Base-by-base conservation (phyloP, 2,329 filamentous ascomycete genomes). In the Colletotrichum falcatum region DNA sequence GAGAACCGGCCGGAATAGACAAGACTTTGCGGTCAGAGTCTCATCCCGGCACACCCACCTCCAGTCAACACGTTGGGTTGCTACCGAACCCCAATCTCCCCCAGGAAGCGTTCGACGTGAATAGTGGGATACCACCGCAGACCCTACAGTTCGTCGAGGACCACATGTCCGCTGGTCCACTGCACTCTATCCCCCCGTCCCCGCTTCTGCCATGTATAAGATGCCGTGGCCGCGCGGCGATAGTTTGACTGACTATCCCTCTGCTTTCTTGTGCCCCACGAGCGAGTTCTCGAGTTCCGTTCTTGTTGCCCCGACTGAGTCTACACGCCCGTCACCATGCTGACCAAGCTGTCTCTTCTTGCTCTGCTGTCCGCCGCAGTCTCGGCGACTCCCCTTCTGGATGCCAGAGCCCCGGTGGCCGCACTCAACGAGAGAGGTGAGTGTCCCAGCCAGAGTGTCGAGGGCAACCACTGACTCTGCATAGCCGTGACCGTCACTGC, bases 371-470 rank as follows among this genome's bases (percentile, higher is more conserved):
- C 66, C 37, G 56, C 61, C 55, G 61, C 69, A 63, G 70, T 66
- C 55, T 65, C 70, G 63, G 72, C 72, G 12, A 55, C 67, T 14
- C 72, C 72, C 30, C 37, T 73, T 28, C 39, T 66, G 30, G 56
- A 60, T 54, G 65, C 51, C 33, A 49, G 56, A 23, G 64, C 56
- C 49, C 23, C 70, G 55, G 63, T 68, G 46, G 51, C 44, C 23
- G 48, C 28, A 20, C 68, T 84, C 1, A 77, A 80, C 53, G 71
- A 73, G 48, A 78, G 81, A 78, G 77, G 82, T 83, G 75, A 74
- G 37, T n/a, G 63, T 37, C 18, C 23, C 23, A 2, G 26, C 30
- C n/a, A 30, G 18, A 18, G 1, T 23, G 5, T 16, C 7, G 5
- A 33, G 60, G 60, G 37, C 59, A 26, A 30, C 62, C 30, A 59